phyloP scores from a whole-genome alignment of 495 filamentous ascomycete species.

The Cladorrhinum samala region DNA sequence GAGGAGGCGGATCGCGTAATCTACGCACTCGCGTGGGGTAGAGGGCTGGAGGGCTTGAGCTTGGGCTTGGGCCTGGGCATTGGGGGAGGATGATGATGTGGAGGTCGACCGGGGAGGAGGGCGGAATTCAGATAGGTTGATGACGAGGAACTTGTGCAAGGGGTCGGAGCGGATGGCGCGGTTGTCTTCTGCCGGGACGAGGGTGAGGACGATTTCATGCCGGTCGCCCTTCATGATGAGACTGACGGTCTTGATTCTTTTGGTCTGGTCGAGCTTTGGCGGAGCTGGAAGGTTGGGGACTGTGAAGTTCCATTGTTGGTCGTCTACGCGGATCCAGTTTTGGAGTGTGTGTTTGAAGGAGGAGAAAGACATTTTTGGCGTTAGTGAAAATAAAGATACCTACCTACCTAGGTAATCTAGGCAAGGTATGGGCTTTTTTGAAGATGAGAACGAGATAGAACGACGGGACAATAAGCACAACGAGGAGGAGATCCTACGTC shows the following conservation, averaged over 20 bases:
- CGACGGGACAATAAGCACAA: too few relatives aligned
- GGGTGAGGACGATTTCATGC: slow-evolving; percentile 27
- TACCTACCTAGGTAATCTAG: too few relatives aligned
- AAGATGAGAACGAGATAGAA: too few relatives aligned
- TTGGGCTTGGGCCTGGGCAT: not conserved
- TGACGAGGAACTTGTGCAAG: slow-evolving; percentile 28
- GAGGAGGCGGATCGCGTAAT: slow-evolving; percentile 38
- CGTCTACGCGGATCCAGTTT: slow-evolving; percentile 21
- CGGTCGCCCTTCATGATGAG: slow-evolving; percentile 24
- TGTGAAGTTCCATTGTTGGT: slow-evolving; percentile 27
- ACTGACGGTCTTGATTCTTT: slow-evolving; percentile 31
- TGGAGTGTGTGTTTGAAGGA: slow-evolving; percentile 23
- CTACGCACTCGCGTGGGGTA: slow-evolving; percentile 33
- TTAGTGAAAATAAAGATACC: slow-evolving; percentile 3
- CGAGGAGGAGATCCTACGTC: too few relatives aligned
- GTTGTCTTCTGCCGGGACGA: slow-evolving; percentile 26
- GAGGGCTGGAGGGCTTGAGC: slow-evolving; percentile 24
- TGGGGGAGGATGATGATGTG: slow-evolving; percentile 4
- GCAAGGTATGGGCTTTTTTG: too few relatives aligned
- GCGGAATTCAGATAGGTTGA: slow-evolving; percentile 39
- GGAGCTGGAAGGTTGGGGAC: slow-evolving; percentile 25
- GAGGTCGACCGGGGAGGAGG: slow-evolving; percentile 10
- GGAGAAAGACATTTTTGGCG: not conserved
- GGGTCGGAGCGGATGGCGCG: slow-evolving; percentile 27
- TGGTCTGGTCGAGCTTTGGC: slow-evolving; percentile 13